Evolutionary conservation across 768 basidiomycete species (phyloP).

Genomic region (Filobasidium floriforme): DNA sequence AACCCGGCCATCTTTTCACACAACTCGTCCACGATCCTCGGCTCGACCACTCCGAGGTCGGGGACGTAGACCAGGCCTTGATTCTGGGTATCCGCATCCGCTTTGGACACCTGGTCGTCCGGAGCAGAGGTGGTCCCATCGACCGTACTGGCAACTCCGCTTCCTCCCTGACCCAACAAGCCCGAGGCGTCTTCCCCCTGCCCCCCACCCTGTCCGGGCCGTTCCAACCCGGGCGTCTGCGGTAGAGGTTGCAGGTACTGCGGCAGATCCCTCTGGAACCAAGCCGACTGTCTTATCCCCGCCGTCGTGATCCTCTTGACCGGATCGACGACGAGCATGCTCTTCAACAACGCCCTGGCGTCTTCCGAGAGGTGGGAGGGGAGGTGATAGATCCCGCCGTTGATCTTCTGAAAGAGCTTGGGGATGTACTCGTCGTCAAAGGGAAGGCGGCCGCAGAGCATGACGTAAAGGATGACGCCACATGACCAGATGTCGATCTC

Average conservation of each 20-base stretch:
- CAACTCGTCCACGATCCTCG: constrained; percentile 79
- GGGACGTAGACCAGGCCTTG: constrained; percentile 57
- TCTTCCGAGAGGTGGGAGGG: constrained; percentile 73
- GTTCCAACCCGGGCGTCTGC: constrained; percentile 51
- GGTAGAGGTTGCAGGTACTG: constrained; percentile 73
- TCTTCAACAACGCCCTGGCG: constrained; percentile 66
- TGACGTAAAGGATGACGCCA: constrained; percentile 97
- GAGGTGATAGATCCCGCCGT: constrained; percentile 76
- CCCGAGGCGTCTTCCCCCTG: constrained; percentile 31
- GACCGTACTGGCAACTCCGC: not conserved
- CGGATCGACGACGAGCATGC: constrained; percentile 91
- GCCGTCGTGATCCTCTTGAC: constrained; percentile 88
- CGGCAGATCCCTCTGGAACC: constrained; percentile 76
- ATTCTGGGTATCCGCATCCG: constrained; percentile 35
- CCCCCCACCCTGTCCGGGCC: constrained; percentile 23
- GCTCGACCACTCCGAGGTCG: constrained; percentile 84
- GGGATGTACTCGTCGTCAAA: constrained; percentile 98
- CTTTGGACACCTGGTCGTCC: constrained; percentile 26
- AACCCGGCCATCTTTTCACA: constrained; percentile 64
- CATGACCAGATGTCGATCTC: constrained; percentile 99
- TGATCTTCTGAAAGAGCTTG: constrained; percentile 85
- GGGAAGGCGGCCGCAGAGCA: constrained; percentile 88
- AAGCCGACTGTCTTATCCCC: constrained; percentile 83
- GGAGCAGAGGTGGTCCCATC: not conserved
- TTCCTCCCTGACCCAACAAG: not conserved